Evolutionary conservation across 352 stramenopile species (phyloP), one percentile per base, ranked within the genome.

Genomic region (Blastocystis hominis): DNA sequence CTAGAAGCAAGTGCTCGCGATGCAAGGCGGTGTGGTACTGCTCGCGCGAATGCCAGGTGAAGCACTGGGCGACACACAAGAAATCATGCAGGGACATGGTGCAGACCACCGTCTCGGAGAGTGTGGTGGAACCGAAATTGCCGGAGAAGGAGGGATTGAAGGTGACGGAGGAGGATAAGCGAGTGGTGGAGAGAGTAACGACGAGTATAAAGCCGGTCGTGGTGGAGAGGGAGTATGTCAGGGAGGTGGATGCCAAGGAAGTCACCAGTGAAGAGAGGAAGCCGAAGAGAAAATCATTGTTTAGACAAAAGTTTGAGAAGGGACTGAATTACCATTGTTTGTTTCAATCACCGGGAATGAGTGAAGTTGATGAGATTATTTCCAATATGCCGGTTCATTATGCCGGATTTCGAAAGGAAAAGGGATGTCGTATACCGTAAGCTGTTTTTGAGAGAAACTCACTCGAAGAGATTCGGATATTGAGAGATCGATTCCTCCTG

Each of bases 21-120:
- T 87, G 77, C 55, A 87, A 87, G 40, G 13, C 53, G 3, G 61
- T 53, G 20, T 87, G 66, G 62, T 87, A 87, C 55, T 87, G 77
- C 46, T 75, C 62, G 53, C 56, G 77, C 9, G 59, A 24, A 15
- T 87, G 77, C 42, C 77, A 87, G 66, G 30, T 87, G 47, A 87
- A 87, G 38, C 38, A 87, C 34, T 87, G 77, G 77, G n/a, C 62
- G 34, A 69, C 72, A 30, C 77, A 87, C 53, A 87, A 87, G 47
- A 54, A 78, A 24, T n/a, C 40, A 7, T 87, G 77, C 55, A 59
- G 34, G 9, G 40, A 75, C n/a, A 54, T 77, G 66, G 77, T 78
- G n/a, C 30, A 78, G 30, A 84, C 72, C 17, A 84, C 72, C 9
- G 56, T 84, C 9, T 84, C 72, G n/a, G 44, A 68, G 50, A 64